phyloP scores from a whole-genome alignment of 2,329 filamentous ascomycete species.

The Bipolaris victoriae region DNA sequence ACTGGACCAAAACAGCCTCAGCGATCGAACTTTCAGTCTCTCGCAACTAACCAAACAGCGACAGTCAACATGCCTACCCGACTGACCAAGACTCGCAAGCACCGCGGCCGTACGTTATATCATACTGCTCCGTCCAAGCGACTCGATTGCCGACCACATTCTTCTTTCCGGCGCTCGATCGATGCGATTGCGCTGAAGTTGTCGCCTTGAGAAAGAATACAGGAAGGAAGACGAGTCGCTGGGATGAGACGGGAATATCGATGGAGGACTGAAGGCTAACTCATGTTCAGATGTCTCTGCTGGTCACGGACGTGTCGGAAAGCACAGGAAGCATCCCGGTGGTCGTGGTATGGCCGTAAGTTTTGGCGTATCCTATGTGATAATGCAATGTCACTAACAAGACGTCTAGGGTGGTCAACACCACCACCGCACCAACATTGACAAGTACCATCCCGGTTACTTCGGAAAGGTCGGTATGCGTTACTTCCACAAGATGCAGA shows the following conservation, averaged over 20 bases:
- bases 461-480: conserved; percentile 77
- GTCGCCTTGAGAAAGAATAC: not conserved
- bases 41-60: conserved; percentile 39
- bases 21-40: conserved; percentile 7
- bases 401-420: conserved; percentile 81
- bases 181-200: not conserved
- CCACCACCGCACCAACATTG: conserved; percentile 93
- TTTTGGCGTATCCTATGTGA: not conserved
- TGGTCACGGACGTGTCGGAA: conserved; percentile 94
- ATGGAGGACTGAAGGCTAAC: not conserved
- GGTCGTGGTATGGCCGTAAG: conserved; percentile 65
- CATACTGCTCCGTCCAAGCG: not conserved
- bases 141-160: not conserved
- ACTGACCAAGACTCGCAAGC: conserved; percentile 45
- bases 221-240: not conserved
- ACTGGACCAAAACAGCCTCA: conserved; percentile 14
- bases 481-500: conserved; percentile 77
- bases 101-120: conserved; percentile 72
- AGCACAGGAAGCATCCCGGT: conserved; percentile 91
- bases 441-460: conserved; percentile 98
- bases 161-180: not conserved
- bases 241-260: not conserved
- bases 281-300: not conserved
- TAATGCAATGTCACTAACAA: not conserved
- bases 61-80: conserved; percentile 41